Conservation (phyloP, 2,329 filamentous ascomycete genomes). For the Hortaea sp. region DNA sequence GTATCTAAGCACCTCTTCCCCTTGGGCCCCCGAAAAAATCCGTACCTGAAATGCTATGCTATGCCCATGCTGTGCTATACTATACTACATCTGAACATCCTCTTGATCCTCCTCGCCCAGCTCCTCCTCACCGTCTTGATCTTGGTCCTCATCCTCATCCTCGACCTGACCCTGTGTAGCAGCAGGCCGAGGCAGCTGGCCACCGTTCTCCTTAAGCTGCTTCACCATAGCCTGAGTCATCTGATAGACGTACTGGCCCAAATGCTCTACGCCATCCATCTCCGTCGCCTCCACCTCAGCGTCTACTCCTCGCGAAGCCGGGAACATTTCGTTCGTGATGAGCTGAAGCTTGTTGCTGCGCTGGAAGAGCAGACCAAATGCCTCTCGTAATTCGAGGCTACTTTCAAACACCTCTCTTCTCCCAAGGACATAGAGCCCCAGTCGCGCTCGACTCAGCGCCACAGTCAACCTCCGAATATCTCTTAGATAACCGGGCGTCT, state of each 20-base stretch:
- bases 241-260: conserved; percentile 92
- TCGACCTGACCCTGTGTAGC: conserved; percentile 3
- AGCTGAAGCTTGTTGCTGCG: conserved; percentile 57
- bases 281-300: conserved; percentile 47
- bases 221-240: conserved; percentile 73
- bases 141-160: conserved; percentile 9
- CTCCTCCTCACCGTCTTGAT: conserved; percentile 23
- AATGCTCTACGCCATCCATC: conserved; percentile 87
- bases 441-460: conserved; percentile 78
- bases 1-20: not conserved
- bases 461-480: conserved; percentile 91
- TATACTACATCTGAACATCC: not conserved
- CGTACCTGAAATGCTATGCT: too few species aligned
- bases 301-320: conserved; percentile 46
- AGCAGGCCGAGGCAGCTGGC: conserved; percentile 12
- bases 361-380: conserved; percentile 72
- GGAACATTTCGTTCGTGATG: conserved; percentile 79
- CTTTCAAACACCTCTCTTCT: conserved; percentile 80
- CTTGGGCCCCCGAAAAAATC: too few species aligned
- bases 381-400: conserved; percentile 76
- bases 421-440: conserved; percentile 87
- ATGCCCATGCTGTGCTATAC: not conserved
- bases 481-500: conserved; percentile 80
- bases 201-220: conserved; percentile 39
- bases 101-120: conserved; percentile 4